Conservation (phyloP, 1,284 basidiomycete species). For the Cutaneotrichosporon sp. region DNA sequence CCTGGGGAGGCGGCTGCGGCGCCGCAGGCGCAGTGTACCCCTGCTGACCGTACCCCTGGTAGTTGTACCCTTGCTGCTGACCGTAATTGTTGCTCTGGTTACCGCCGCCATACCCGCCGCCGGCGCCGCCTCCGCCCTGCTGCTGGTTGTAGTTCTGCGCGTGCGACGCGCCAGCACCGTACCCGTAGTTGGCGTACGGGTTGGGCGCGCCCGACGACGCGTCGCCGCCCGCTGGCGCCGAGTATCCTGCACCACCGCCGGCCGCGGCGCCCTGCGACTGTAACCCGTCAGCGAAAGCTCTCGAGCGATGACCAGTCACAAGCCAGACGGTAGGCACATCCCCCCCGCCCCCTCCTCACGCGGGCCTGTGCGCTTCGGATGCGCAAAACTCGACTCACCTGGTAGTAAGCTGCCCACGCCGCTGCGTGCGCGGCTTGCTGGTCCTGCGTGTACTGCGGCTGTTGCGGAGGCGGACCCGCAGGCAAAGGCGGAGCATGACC, state of each 20-base stretch:
- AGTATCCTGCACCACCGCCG: slow-evolving; percentile 10
- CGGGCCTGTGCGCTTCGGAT: neutral
- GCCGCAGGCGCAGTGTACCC: slow-evolving; percentile 16
- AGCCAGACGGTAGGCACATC: neutral
- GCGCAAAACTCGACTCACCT: slow-evolving; percentile 24
- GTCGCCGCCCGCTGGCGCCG: slow-evolving; percentile 13
- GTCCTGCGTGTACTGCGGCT: slow-evolving; percentile 29
- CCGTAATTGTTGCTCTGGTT: slow-evolving; percentile 5
- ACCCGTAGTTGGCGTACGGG: slow-evolving; percentile 45
- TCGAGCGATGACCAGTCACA: no score
- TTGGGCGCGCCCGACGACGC: slow-evolving; percentile 20
- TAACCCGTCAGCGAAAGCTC: no score
- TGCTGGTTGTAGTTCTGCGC: slow-evolving; percentile 5
- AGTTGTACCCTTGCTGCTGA: slow-evolving; percentile 6
- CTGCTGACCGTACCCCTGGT: slow-evolving; percentile 15
- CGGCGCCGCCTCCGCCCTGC: slow-evolving; percentile 4
- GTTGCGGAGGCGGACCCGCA: slow-evolving; percentile 40
- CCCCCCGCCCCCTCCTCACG: no score
- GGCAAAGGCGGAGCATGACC: slow-evolving; percentile 51
- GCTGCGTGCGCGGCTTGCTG: slow-evolving; percentile 38
- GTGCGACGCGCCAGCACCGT: slow-evolving; percentile 41
- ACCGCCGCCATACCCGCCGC: slow-evolving; percentile 1
- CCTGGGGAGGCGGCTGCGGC: neutral
- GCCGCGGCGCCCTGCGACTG: slow-evolving; percentile 4
- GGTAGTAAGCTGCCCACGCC: slow-evolving; percentile 47